Percentiles rank a stretch among this genome's conserved stretches.
phyloP scores from a whole-genome alignment of 306 rosid genomes.

The Cicer judaicum region DNA sequence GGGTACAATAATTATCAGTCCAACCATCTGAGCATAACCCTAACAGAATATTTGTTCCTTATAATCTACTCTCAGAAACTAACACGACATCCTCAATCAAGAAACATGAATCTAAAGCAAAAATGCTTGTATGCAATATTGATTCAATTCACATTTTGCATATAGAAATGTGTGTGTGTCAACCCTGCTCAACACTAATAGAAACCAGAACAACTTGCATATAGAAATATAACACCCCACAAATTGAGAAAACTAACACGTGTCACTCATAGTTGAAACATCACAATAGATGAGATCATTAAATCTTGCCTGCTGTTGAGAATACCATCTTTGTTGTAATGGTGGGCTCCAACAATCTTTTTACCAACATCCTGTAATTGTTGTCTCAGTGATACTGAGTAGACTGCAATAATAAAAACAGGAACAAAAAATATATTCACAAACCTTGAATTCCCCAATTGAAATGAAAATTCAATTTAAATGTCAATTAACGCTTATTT shows the following conservation, averaged over 20 bases:
- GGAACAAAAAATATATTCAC: slow-evolving; percentile 51
- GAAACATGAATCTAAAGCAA: slow-evolving; percentile 4
- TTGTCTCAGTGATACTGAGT: slow-evolving; percentile 96
- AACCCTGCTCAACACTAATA: not conserved
- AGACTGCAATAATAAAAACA: slow-evolving; percentile 69
- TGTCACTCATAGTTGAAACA: not conserved
- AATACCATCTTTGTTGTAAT: slow-evolving; percentile 96
- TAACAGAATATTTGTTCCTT: slow-evolving; percentile 16
- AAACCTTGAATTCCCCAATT: slow-evolving; percentile 42
- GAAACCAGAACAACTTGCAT: not conserved
- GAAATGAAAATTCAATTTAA: slow-evolving; percentile 14
- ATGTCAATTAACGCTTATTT: slow-evolving; percentile 35
- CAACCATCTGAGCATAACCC: not conserved
- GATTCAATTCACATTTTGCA: slow-evolving; percentile 12
- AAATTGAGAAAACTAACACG: slow-evolving; percentile 6
- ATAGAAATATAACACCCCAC: not conserved
- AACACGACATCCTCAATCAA: slow-evolving; percentile 12
- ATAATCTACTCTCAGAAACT: slow-evolving; percentile 20
- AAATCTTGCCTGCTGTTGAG: slow-evolving; percentile 82
- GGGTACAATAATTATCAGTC: slow-evolving; percentile 25
- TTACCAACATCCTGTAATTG: slow-evolving; percentile 99
- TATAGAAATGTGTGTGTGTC: not conserved
- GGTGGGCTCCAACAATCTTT: slow-evolving; percentile 93
- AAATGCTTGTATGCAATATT: not conserved
- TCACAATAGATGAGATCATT: slow-evolving; percentile 31